These are phyloP conservation scores for Quercus gilva DNA, from an alignment of 306 rosid species.

Conservation along the genomic window DNA sequence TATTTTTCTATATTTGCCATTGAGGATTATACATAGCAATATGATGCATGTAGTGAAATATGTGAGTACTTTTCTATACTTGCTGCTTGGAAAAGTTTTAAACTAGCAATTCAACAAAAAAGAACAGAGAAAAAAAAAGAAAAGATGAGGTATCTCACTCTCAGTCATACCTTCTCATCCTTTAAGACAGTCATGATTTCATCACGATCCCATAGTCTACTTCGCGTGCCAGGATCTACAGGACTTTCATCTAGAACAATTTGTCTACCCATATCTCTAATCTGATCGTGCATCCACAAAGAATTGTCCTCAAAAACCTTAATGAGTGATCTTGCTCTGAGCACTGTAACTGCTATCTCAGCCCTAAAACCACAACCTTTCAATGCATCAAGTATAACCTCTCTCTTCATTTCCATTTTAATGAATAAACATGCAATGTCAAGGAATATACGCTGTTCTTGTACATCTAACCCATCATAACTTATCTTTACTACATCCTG, in stretches of 20 bases:
- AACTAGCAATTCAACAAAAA: background rate
- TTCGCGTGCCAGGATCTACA: conserved; percentile 42
- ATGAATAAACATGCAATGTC: conserved; percentile 61
- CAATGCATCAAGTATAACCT: conserved; percentile 43
- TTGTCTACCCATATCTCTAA: conserved; percentile 71
- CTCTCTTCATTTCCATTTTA: conserved; percentile 37
- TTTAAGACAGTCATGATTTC: conserved; percentile 43
- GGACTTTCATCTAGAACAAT: conserved; percentile 38
- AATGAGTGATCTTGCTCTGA: conserved; percentile 46
- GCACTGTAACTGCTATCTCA: conserved; percentile 37
- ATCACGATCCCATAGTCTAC: conserved; percentile 58
- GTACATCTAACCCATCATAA: conserved; percentile 40
- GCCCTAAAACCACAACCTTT: conserved; percentile 59
- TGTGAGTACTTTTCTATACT: background rate
- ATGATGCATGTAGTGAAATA: background rate
- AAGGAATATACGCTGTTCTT: conserved; percentile 52
- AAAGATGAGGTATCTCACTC: background rate
- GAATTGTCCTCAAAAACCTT: conserved; percentile 34
- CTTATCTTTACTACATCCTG: conserved; percentile 65
- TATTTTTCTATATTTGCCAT: background rate
- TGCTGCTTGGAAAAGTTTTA: background rate
- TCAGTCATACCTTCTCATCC: conserved; percentile 34
- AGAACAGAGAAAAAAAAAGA: background rate
- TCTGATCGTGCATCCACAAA: conserved; percentile 68
- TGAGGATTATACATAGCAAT: background rate